Conservation (phyloP, 148 eudicot species). For the Cornus kousa region DNA sequence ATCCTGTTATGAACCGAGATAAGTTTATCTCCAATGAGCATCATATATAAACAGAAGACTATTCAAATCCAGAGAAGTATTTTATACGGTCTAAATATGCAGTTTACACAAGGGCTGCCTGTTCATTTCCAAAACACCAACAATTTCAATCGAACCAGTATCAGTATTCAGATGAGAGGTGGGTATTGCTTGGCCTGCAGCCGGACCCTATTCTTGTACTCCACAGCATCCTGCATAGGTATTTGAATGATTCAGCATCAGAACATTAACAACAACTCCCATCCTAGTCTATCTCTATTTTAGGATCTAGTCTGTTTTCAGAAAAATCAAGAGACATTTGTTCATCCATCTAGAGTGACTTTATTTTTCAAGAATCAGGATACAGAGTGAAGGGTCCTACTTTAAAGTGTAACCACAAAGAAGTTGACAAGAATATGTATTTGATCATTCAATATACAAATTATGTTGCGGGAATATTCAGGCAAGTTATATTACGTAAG, state of each 20-base stretch:
- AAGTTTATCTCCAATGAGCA: neutral
- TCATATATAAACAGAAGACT: neutral
- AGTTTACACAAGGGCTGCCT: neutral
- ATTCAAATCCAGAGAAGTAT: neutral
- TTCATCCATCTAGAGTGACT: too few species aligned
- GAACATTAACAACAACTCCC: neutral
- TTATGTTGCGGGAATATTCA: too few species aligned
- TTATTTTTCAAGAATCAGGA: neutral
- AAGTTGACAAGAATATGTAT: neutral
- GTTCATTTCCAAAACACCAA: neutral
- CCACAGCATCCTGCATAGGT: constrained; percentile 61
- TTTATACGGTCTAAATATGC: neutral
- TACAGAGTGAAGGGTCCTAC: neutral
- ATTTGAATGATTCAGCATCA: neutral
- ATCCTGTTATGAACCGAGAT: neutral
- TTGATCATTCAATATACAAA: neutral
- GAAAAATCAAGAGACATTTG: too few species aligned
- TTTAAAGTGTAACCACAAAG: neutral
- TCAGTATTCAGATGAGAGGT: constrained; percentile 19
- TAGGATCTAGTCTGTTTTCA: too few species aligned
- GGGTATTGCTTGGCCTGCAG: constrained; percentile 54
- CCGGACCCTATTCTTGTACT: constrained; percentile 78
- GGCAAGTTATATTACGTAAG: neutral
- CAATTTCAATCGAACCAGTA: neutral
- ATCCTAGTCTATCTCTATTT: neutral